Base-by-base conservation (phyloP, 208 protist species). In the Trypanosomatidae sp. region DNA sequence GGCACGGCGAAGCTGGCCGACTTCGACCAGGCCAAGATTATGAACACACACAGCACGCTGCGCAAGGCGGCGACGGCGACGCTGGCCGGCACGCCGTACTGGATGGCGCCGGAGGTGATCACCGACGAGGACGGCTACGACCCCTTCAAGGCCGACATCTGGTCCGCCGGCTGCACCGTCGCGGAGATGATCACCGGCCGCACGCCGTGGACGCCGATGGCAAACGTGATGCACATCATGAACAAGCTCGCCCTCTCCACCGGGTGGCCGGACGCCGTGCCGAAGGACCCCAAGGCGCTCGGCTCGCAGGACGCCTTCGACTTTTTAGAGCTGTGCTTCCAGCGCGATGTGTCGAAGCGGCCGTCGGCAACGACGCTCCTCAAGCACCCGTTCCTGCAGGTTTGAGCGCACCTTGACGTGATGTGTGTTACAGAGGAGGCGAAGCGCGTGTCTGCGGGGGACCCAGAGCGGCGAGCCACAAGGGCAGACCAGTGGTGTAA, bases 1-100 rank as follows among this genome's bases (percentile, higher is more conserved):
- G 94, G 94, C 36, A 90, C 90, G 64, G 97, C 98, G 22, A 99
- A 99, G 80, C 90, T 99, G 43, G 97, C 98, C 0, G 98, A 99
- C 82, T 99, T 99, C 85, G 98, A 99, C 66, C 97, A 99, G 56
- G 96, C 98, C 7, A 97, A 97, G 76, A 91, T 94, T 59, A 85
- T 98, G 95, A 83, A 95, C 89, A 91, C 90, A 1, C 84, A 92
- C 76, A 84, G 88, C 66, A 95, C 90, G 7, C 76, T 95, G 33
- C 90, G 87, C 90, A 89, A 91, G 72, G 87, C 89, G 33, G 90
- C 89, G 33, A 97, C 97, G 58, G 94, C 91, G 2, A 96, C 93
- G 25, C 60, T 97, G 55, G 88, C 90, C 8, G 93, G 93, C 41
- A 97, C 93, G 15, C 93, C 93, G 3, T 96, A 93, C 74, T 97